phyloP scores from a whole-genome alignment of 805 yeast genomes.

The Kazachstania africana region DNA sequence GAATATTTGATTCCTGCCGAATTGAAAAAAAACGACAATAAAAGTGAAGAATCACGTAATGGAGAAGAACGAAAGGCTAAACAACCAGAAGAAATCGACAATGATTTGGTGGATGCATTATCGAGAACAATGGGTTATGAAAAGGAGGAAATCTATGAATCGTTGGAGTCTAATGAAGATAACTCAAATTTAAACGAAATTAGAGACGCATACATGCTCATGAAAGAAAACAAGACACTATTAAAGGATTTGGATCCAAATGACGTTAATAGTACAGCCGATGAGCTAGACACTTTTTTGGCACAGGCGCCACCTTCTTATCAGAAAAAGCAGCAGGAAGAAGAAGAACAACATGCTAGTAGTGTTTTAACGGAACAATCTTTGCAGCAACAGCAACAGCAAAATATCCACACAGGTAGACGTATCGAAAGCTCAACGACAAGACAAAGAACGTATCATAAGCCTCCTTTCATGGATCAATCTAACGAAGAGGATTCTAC shows the following conservation, averaged over 20 bases:
- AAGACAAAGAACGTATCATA: slow-evolving; percentile 26
- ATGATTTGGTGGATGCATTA: slow-evolving; percentile 62
- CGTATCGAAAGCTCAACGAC: slow-evolving; percentile 7
- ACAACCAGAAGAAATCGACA: slow-evolving; percentile 45
- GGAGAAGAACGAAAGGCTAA: neutral
- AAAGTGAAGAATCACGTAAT: neutral
- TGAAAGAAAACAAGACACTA: slow-evolving; percentile 65
- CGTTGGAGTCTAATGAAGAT: slow-evolving; percentile 36
- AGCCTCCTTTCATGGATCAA: slow-evolving; percentile 23
- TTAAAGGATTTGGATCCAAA: slow-evolving; percentile 51
- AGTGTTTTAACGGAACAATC: neutral
- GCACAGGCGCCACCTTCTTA: slow-evolving; percentile 51
- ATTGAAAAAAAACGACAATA: slow-evolving; percentile 13
- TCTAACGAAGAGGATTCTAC: slow-evolving; percentile 43
- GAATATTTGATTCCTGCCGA: slow-evolving; percentile 56
- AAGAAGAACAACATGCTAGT: neutral
- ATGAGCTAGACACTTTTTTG: slow-evolving; percentile 45
- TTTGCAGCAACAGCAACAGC: neutral
- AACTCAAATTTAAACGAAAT: slow-evolving; percentile 59
- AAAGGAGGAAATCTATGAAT: slow-evolving; percentile 67
- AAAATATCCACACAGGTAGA: slow-evolving; percentile 3
- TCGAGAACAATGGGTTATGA: slow-evolving; percentile 83
- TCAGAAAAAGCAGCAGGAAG: slow-evolving; percentile 16
- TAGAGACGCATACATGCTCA: slow-evolving; percentile 72
- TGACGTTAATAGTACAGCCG: slow-evolving; percentile 17